Evolutionary conservation across 805 yeast species (phyloP).

Genomic region (Zygosaccharomyces bisporus): DNA sequence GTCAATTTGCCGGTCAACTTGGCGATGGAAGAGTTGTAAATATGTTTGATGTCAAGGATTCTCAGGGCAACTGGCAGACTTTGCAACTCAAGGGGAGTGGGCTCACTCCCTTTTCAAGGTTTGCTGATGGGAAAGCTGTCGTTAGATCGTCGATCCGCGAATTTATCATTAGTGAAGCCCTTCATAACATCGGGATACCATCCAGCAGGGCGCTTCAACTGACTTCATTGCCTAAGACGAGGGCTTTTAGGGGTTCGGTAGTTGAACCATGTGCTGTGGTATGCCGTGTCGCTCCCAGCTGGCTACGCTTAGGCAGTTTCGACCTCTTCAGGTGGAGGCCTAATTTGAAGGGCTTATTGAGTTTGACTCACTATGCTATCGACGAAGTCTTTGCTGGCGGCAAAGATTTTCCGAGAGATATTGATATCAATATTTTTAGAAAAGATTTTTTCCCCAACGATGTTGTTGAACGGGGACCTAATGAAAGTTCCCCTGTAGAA

Average conservation of each 20-base stretch:
- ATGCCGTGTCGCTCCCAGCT: conserved; percentile 73
- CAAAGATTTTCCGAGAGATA: conserved; percentile 28
- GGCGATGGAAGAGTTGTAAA: conserved; percentile 94
- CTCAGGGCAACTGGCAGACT: conserved; percentile 31
- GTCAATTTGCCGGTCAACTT: conserved; percentile 92
- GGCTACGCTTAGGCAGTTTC: conserved; percentile 88
- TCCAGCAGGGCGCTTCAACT: conserved; percentile 79
- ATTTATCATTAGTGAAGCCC: conserved; percentile 76
- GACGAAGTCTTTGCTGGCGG: conserved; percentile 52
- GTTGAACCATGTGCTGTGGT: conserved; percentile 80
- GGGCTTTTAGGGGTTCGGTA: conserved; percentile 65
- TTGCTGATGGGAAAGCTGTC: conserved; percentile 96
- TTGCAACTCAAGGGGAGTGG: conserved; percentile 92
- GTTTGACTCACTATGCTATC: conserved; percentile 69
- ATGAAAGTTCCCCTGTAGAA: conserved; percentile 32
- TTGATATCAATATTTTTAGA: conserved; percentile 23
- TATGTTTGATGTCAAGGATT: conserved; percentile 68
- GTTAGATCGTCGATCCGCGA: conserved; percentile 84
- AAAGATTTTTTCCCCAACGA: conserved; percentile 31
- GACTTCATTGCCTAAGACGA: conserved; percentile 66
- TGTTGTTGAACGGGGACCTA: conserved; percentile 16
- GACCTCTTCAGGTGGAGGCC: conserved; percentile 75
- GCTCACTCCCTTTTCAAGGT: conserved; percentile 83
- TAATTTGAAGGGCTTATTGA: conserved; percentile 57
- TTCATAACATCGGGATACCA: conserved; percentile 79